These are phyloP conservation scores for Backusella circina DNA, from an alignment of 192 early-diverging fungal genomes.

Conservation along the genomic window DNA sequence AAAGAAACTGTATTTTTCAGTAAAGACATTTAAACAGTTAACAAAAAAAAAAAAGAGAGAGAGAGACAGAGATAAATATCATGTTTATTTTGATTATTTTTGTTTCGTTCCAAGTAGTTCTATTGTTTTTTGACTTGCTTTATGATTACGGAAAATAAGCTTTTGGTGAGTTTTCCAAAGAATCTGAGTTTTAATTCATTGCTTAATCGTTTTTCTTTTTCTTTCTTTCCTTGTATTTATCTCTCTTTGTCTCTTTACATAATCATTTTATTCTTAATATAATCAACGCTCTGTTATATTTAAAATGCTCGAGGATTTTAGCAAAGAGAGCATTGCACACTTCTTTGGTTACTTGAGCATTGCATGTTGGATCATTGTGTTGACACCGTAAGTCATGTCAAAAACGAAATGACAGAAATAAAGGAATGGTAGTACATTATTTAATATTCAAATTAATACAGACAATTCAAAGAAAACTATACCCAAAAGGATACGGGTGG, in stretches of 20 bases:
- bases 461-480: slow-evolving; percentile 80
- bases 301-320: neutral
- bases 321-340: slow-evolving; percentile 20
- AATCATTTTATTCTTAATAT: neutral
- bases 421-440: neutral
- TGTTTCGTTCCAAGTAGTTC: too few species aligned
- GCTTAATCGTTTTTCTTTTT: neutral
- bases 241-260: neutral
- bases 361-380: slow-evolving; percentile 77
- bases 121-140: too few species aligned
- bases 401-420: neutral
- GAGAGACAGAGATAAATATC: too few species aligned
- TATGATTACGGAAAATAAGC: too few species aligned
- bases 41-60: too few species aligned
- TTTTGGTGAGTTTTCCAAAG: neutral
- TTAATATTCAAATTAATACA: slow-evolving; percentile 5
- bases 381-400: slow-evolving; percentile 62
- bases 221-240: neutral
- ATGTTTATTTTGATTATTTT: too few species aligned
- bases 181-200: neutral
- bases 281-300: neutral
- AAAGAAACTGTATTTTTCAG: too few species aligned
- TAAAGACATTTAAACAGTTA: too few species aligned
- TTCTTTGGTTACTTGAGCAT: slow-evolving; percentile 66
- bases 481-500: slow-evolving; percentile 71